Conservation (phyloP, 2,329 filamentous ascomycete species). For the Lachnellula arida region DNA sequence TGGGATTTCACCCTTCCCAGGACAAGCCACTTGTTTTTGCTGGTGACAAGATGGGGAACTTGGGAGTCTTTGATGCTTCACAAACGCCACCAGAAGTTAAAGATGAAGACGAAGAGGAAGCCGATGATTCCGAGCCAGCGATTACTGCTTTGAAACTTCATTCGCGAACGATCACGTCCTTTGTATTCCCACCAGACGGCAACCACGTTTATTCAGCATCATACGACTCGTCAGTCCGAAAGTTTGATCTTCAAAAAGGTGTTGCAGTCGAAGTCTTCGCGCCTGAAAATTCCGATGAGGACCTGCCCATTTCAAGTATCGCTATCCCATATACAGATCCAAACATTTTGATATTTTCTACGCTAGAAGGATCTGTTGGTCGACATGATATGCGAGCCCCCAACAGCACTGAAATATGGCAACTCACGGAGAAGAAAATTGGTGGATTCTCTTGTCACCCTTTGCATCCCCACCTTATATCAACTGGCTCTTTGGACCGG, state of each 20-base stretch:
- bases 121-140: constrained; percentile 63
- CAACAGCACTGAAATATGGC: constrained; percentile 61
- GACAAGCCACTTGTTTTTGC: constrained; percentile 89
- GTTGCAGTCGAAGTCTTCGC: constrained; percentile 78
- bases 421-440: constrained; percentile 86
- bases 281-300: constrained; percentile 61
- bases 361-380: constrained; percentile 74
- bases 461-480: constrained; percentile 71
- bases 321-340: constrained; percentile 70
- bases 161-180: constrained; percentile 78
- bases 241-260: constrained; percentile 76
- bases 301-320: constrained; percentile 77
- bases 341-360: constrained; percentile 80
- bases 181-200: constrained; percentile 69
- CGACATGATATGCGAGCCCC: constrained; percentile 70
- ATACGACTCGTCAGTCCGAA: constrained; percentile 89
- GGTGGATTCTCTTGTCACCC: constrained; percentile 88
- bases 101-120: constrained; percentile 60
- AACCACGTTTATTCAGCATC: constrained; percentile 79
- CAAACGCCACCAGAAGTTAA: constrained; percentile 53
- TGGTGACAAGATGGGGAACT: constrained; percentile 86
- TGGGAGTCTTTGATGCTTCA: constrained; percentile 87
- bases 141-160: constrained; percentile 90
- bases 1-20: constrained; percentile 81
- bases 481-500: constrained; percentile 85